Conservation (phyloP, 2,329 filamentous ascomycete species). For the Gliomastix tumulicola region DNA sequence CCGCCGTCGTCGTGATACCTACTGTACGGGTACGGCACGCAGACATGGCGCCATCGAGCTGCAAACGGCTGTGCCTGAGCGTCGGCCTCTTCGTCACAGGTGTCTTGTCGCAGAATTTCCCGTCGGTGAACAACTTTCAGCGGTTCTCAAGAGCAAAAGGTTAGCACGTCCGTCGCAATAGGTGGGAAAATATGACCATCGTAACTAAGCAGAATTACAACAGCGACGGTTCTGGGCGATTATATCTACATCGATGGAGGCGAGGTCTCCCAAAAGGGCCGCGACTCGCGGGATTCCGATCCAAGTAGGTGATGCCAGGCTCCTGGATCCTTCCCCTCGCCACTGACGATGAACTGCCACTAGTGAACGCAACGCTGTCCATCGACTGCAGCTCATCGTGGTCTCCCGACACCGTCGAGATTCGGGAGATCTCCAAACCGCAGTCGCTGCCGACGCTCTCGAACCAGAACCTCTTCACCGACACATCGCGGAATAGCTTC, state of each 20-base stretch:
- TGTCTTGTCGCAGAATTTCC: too few species aligned
- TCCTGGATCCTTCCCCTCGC: background rate
- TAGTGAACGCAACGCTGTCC: constrained; percentile 21
- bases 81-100: too few species aligned
- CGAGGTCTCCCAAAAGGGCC: constrained; percentile 12
- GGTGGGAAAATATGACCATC: too few species aligned
- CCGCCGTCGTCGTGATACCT: too few species aligned
- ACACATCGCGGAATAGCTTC: constrained; percentile 16
- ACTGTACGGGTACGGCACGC: too few species aligned
- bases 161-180: too few species aligned
- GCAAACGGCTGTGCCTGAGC: too few species aligned
- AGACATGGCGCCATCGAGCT: too few species aligned
- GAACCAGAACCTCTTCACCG: constrained; percentile 15
- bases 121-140: too few species aligned
- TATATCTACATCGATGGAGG: constrained; percentile 31
- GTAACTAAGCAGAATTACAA: too few species aligned
- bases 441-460: constrained; percentile 17
- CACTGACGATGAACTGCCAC: background rate
- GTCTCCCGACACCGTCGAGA: constrained; percentile 21
- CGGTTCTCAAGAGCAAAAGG: too few species aligned
- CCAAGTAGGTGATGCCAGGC: background rate
- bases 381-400: constrained; percentile 21
- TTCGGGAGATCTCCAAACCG: constrained; percentile 8
- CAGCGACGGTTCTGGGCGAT: constrained; percentile 15
- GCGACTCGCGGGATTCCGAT: background rate